These are phyloP conservation scores for Neophaeococcomyces mojaviensis DNA, from an alignment of 2,329 filamentous ascomycete genomes.

Conservation along the genomic window DNA sequence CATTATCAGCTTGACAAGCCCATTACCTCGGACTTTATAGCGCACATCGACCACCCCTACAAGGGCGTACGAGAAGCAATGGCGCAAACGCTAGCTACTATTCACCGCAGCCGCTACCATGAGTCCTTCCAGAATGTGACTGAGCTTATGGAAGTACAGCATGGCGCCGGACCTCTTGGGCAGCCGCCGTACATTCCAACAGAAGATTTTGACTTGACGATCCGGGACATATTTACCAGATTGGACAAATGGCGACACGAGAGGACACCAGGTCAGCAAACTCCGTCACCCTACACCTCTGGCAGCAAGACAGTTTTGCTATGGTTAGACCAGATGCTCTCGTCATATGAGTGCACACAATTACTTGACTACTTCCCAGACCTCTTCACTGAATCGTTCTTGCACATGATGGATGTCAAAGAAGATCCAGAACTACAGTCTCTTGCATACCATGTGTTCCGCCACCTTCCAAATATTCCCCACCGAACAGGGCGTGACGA, in stretches of 20 bases:
- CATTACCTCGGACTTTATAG: slow-evolving; percentile 79
- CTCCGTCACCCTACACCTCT: slow-evolving; percentile 87
- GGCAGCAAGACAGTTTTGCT: slow-evolving; percentile 92
- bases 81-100: slow-evolving; percentile 76
- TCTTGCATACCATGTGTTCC: slow-evolving; percentile 92
- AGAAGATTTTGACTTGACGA: slow-evolving; percentile 63
- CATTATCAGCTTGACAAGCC: slow-evolving; percentile 88
- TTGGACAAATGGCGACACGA: slow-evolving; percentile 84
- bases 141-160: slow-evolving; percentile 69
- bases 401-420: slow-evolving; percentile 99
- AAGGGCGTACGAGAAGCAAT: slow-evolving; percentile 95
- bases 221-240: slow-evolving; percentile 67
- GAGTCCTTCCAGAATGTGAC: slow-evolving; percentile 82
- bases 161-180: slow-evolving; percentile 71
- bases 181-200: slow-evolving; percentile 73
- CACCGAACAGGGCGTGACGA: slow-evolving; percentile 80
- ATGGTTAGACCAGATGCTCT: slow-evolving; percentile 87
- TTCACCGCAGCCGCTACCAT: slow-evolving; percentile 86
- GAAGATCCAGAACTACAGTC: slow-evolving; percentile 94
- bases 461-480: slow-evolving; percentile 90
- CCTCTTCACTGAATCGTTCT: slow-evolving; percentile 79
- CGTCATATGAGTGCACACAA: slow-evolving; percentile 86
- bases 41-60: slow-evolving; percentile 92
- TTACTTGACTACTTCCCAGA: slow-evolving; percentile 86
- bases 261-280: slow-evolving; percentile 79